phyloP scores from a whole-genome alignment of 202 grass and related monocot genomes.

The Setaria viridis region DNA sequence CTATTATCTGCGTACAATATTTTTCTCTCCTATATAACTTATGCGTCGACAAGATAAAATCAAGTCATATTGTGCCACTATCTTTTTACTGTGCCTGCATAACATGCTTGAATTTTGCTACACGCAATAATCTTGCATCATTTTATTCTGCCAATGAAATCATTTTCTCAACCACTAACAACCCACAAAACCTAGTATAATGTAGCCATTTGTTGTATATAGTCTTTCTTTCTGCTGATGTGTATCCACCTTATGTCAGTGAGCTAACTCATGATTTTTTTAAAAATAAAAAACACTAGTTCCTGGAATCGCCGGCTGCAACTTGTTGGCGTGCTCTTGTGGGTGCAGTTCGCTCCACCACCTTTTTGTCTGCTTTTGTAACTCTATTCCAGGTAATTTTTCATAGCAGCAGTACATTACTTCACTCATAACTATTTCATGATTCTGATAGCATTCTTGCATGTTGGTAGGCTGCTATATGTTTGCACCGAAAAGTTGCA shows the following conservation, averaged over 20 bases:
- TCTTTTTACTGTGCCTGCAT: constrained; percentile 18
- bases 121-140: constrained; percentile 13
- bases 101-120: constrained; percentile 29
- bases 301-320: constrained; percentile 86
- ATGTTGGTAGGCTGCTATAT: constrained; percentile 72
- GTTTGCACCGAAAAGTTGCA: constrained; percentile 92
- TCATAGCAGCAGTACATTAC: not conserved
- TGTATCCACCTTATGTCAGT: constrained; percentile 24
- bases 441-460: constrained; percentile 47
- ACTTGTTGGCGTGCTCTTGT: constrained; percentile 91
- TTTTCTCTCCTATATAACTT: constrained; percentile 27
- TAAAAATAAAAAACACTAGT: constrained; percentile 55
- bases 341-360: constrained; percentile 90
- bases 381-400: constrained; percentile 85
- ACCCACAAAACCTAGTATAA: not conserved
- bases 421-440: constrained; percentile 30
- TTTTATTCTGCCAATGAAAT: constrained; percentile 36
- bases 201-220: not conserved
- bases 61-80: not conserved
- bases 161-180: constrained; percentile 3
- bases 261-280: constrained; percentile 20
- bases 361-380: constrained; percentile 97
- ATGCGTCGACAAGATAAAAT: constrained; percentile 21
- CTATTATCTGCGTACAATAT: constrained; percentile 31
- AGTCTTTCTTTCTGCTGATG: constrained; percentile 4